A percentile compares a stretch with the other conserved stretches of the same genome.
phyloP scores from a whole-genome alignment of 2,329 filamentous ascomycete species.

The Xenosphaeropsis pyriputrescens region DNA sequence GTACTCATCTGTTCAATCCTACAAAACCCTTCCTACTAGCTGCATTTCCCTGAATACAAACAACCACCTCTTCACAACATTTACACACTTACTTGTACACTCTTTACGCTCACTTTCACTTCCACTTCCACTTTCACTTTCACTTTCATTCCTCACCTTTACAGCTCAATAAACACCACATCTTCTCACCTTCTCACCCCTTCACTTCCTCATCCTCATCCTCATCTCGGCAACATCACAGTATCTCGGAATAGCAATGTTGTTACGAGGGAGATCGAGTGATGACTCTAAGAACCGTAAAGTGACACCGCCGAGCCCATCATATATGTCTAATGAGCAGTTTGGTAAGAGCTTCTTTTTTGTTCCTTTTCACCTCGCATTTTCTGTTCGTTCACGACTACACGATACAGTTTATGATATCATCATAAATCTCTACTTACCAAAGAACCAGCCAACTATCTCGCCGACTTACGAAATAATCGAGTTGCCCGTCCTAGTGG shows the following conservation, averaged over 20 bases:
- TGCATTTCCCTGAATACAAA: too few relatives aligned
- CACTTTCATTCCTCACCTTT: too few relatives aligned
- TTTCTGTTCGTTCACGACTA: slow-evolving; percentile 3
- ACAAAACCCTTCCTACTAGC: too few relatives aligned
- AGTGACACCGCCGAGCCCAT: slow-evolving; percentile 43
- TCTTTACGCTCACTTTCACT: too few relatives aligned
- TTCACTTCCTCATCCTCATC: too few relatives aligned
- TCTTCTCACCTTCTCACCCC: too few relatives aligned
- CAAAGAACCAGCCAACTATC: slow-evolving; percentile 43
- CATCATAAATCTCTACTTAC: slow-evolving; percentile 6
- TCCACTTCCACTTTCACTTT: too few relatives aligned
- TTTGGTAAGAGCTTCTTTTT: slow-evolving; percentile 35
- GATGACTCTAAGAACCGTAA: slow-evolving; percentile 24
- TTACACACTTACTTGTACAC: too few relatives aligned
- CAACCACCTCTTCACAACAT: too few relatives aligned
- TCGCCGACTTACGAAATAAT: slow-evolving; percentile 55
- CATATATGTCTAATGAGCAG: slow-evolving; percentile 53
- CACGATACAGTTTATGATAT: slow-evolving; percentile 3
- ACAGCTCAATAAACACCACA: too few relatives aligned
- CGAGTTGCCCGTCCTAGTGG: slow-evolving; percentile 55
- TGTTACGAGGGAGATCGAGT: slow-evolving; percentile 16
- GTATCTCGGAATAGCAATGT: slow-evolving; percentile 4
- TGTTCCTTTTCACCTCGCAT: slow-evolving; percentile 2
- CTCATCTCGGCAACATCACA: too few relatives aligned
- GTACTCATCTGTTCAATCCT: too few relatives aligned